Evolutionary conservation across 2,329 filamentous ascomycete species (phyloP).

Genomic region (Rhytidhysteron rufulum): DNA sequence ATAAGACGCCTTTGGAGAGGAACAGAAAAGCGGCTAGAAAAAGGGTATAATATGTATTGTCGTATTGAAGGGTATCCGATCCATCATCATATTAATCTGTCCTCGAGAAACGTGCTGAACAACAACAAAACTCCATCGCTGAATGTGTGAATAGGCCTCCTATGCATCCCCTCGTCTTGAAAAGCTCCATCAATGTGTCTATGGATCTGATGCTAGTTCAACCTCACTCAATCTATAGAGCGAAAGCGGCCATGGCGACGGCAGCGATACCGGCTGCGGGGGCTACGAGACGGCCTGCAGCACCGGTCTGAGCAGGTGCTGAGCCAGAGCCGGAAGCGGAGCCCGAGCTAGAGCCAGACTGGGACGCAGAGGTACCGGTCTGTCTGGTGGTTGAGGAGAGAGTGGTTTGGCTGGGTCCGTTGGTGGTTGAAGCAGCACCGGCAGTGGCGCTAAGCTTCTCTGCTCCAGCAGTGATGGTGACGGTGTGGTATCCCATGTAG

Average conservation of each 20-base stretch:
- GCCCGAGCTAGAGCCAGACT: background rate
- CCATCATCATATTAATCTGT: no score
- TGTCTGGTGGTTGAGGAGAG: background rate
- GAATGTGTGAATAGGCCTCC: no score
- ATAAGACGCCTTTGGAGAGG: no score
- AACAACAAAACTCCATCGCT: no score
- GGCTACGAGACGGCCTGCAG: background rate
- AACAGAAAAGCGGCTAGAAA: no score
- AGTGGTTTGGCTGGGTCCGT: background rate
- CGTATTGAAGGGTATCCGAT: no score
- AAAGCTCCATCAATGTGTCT: no score
- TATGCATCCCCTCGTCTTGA: no score
- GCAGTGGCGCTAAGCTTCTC: background rate
- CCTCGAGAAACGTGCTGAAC: no score
- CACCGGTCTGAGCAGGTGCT: background rate
- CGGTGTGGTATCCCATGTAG: background rate
- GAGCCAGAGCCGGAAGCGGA: background rate
- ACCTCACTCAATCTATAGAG: background rate
- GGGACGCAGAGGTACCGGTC: background rate
- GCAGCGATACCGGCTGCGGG: background rate
- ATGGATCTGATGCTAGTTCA: no score
- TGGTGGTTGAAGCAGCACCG: background rate
- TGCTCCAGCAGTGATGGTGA: background rate
- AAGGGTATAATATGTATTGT: no score
- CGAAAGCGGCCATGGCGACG: background rate